Conservation (phyloP, 192 early-diverging fungal genomes). For the Coemansia pectinata region DNA sequence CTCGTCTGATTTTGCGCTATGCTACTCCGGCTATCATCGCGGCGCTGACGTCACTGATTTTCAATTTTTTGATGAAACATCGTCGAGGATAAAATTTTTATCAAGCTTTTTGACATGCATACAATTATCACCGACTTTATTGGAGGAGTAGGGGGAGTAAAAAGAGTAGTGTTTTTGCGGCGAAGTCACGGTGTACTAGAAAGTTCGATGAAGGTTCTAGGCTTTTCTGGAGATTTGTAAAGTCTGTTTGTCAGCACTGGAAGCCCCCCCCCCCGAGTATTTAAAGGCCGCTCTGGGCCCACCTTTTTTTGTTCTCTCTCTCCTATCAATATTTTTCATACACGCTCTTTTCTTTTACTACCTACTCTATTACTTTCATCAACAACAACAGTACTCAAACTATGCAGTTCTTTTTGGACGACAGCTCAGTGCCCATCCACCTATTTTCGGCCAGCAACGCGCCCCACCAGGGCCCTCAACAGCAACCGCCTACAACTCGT, state of each 20-base stretch:
- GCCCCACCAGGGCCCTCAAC: slow-evolving; percentile 8
- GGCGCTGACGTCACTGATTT: slow-evolving; percentile 31
- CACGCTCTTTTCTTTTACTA: neutral
- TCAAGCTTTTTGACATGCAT: neutral
- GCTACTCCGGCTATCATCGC: slow-evolving; percentile 49
- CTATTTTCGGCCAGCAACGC: slow-evolving; percentile 41
- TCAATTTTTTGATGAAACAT: slow-evolving; percentile 11
- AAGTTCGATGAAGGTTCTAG: neutral
- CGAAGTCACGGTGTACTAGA: neutral
- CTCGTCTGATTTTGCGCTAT: slow-evolving; percentile 27
- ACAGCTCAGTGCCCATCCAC: slow-evolving; percentile 31
- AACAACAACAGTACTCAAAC: neutral
- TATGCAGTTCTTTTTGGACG: slow-evolving; percentile 51
- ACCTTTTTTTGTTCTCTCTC: neutral
- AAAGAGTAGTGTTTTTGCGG: neutral
- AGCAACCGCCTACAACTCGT: neutral
- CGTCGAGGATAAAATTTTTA: neutral
- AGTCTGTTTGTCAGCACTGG: neutral
- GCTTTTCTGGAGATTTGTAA: neutral
- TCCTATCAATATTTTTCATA: neutral
- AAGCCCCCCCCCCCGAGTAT: neutral
- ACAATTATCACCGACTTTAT: neutral
- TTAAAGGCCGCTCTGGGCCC: neutral
- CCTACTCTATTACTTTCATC: neutral
- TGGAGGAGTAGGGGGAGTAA: neutral